Conservation (phyloP, 805 yeast genomes). For the Lachancea mirantina region DNA sequence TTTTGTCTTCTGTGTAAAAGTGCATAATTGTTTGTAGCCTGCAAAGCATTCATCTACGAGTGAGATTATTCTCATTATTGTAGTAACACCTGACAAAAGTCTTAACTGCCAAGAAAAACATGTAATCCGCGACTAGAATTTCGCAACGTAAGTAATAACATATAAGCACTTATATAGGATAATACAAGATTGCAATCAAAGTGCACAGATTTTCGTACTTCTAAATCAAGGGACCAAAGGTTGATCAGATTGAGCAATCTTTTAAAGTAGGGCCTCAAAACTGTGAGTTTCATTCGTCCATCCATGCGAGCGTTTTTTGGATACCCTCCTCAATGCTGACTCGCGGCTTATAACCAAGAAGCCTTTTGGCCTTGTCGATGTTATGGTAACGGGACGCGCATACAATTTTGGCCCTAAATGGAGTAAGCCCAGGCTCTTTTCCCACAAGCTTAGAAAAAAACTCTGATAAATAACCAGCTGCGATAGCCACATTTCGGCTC, state of each 20-base stretch:
- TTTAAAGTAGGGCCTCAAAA: no score
- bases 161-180: no score
- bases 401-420: constrained; percentile 86
- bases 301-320: constrained; percentile 73
- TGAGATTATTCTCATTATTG: no score
- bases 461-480: constrained; percentile 75
- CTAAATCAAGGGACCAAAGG: no score
- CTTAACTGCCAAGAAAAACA: no score
- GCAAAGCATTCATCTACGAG: no score
- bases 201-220: no score
- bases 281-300: constrained; percentile 70
- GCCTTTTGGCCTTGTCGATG: constrained; percentile 72
- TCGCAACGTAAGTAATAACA: no score
- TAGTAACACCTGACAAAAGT: no score
- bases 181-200: no score
- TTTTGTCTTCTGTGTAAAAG: constrained; percentile 21
- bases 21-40: background rate
- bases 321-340: constrained; percentile 78
- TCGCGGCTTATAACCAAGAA: constrained; percentile 73
- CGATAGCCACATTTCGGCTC: constrained; percentile 67
- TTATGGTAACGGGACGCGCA: constrained; percentile 93
- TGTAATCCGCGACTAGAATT: no score
- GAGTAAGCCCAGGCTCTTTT: constrained; percentile 89
- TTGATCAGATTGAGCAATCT: no score
- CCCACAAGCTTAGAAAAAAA: constrained; percentile 61